Base-by-base conservation (phyloP, 163 green algal species). In the Chlamydomonas reinhardtii region DNA sequence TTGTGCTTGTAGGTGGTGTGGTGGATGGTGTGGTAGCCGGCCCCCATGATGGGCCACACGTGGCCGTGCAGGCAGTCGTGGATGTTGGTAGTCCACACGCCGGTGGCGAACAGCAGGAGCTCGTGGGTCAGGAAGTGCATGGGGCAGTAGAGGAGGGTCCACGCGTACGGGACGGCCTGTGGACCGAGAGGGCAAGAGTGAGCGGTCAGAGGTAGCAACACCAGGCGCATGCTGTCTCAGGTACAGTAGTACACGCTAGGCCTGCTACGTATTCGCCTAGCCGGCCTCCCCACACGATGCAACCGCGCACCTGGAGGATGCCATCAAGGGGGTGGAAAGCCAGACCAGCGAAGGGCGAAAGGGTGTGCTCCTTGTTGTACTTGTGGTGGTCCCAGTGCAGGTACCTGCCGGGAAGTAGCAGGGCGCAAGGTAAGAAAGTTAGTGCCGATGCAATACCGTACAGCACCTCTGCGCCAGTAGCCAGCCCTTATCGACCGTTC, bases 321-420 rank as follows among this genome's bases (percentile, higher is more conserved):
- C 97, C 97, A 86, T 99, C 97, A 3, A 99, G 71, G 2, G 97
- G 94, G 82, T 99, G 84, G 94, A 99, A 99, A 34, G 97, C 97
- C 61, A 99, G 90, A 11, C 97, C 91, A 9, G 94, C 94, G 81
- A 97, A 97, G 64, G 94, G 94, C 39, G 92, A 96, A 32, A 97
- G 89, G 34, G 94, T 97, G 90, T 97, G 90, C 90, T 97, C 93
- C 91, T 99, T 99, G 95, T 99, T 99, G 95, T 99, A 99, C 80
- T 98, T 98, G 92, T 99, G 97, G 91, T 99, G 97, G 34, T 93
- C 96, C 73, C 91, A 71, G 85, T 99, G 97, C 37, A 99, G 93
- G 73, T 76, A 86, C 85, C 91, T 95, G 91, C 92, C 0, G 66
- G 56, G 43, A 22, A 34, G 9, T 17, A 2, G 48, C 48, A 14